Conservation (phyloP, 2,329 filamentous ascomycete species). For the Clarireedia hainanense region DNA sequence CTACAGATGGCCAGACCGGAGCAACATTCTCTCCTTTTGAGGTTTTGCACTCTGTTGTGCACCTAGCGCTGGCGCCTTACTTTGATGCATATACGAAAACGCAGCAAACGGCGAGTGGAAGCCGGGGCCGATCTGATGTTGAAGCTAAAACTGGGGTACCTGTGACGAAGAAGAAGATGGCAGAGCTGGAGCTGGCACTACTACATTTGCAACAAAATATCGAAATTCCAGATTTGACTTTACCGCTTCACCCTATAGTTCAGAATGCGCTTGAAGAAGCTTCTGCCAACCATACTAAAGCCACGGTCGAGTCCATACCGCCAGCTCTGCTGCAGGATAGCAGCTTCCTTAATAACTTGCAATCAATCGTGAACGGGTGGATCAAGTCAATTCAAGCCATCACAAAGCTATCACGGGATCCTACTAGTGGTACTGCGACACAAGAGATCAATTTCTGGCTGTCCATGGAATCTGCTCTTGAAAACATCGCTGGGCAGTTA, state of each 20-base stretch:
- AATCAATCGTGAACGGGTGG: conserved; percentile 92
- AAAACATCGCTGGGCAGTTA: conserved; percentile 84
- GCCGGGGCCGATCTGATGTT: conserved; percentile 69
- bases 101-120: conserved; percentile 57
- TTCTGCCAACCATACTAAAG: conserved; percentile 54
- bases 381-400: conserved; percentile 98
- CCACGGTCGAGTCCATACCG: conserved; percentile 73
- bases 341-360: conserved; percentile 85
- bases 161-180: conserved; percentile 94
- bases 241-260: conserved; percentile 83
- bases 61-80: conserved; percentile 86
- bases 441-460: conserved; percentile 99
- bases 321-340: conserved; percentile 74
- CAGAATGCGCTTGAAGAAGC: conserved; percentile 79
- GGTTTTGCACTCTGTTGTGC: conserved; percentile 83
- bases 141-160: conserved; percentile 93
- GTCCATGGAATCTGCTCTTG: conserved; percentile 89
- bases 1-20: conserved; percentile 60
- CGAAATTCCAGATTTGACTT: conserved; percentile 85
- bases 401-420: conserved; percentile 87
- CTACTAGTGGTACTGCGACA: conserved; percentile 68
- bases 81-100: conserved; percentile 93
- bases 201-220: conserved; percentile 94
- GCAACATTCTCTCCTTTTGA: conserved; percentile 78
- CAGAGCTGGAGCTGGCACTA: conserved; percentile 84